Base-by-base conservation (phyloP, 2,329 filamentous ascomycete genomes). In the Passalora sequoiae region DNA sequence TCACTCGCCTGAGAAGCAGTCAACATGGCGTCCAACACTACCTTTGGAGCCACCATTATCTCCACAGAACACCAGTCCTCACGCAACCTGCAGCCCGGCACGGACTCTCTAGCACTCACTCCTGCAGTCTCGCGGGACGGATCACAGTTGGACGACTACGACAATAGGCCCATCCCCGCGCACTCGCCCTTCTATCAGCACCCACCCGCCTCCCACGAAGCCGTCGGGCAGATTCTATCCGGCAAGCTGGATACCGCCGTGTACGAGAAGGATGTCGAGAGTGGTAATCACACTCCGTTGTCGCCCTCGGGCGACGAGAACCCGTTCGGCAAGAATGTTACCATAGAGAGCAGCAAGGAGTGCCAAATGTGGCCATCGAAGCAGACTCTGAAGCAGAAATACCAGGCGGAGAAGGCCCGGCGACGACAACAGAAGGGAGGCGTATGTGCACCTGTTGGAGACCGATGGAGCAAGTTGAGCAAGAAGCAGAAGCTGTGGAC, bases 351-450 rank as follows among this genome's bases (percentile, higher is more conserved):
- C 40, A 63, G 64, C 51, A 71, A 71, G 57, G 71, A 74, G 47
- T 73, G 70, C 66, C 69, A 66, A 51, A 73, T 74, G 69, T 74
- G 71, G 71, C 71, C 71, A 6, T 69, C 69, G 30, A 66, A 66
- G 51, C 65, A 71, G 57, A 69, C 70, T 22, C 64, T 74, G 44
- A 61, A 68, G 54, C 65, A 69, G 52, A 66, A 66, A 56, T 62
- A 64, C 44, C 51, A 56, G 38, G 59, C 56, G 19, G 62, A 64
- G 55, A 63, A 68, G 59, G 52, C 51, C 51, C 49, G 54, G 49
- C 51, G 56, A 46, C 46, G 49, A 5, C 46, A 53, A n/a, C 46
- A 64, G 33, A 57, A 56, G 36, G 65, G 65, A 50, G 51, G 44
- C 36, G 61, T 63, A 29, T 55, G 48, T 35, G 49, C 47, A 4